Conservation (phyloP, 2,329 filamentous ascomycete genomes). For the Xylaria sp. region DNA sequence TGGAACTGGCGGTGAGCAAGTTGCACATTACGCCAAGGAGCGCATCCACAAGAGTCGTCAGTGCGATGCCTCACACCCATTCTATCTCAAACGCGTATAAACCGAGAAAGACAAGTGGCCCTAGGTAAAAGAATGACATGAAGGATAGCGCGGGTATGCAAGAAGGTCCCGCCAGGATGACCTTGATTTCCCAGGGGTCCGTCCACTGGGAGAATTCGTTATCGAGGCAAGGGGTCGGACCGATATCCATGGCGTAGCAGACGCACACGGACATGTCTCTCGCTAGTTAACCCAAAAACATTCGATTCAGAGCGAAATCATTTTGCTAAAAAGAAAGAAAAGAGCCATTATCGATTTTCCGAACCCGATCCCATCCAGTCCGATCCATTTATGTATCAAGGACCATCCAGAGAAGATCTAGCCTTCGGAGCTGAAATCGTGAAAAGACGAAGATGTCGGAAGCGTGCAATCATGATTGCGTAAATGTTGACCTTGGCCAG, state of each 20-base stretch:
- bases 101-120: constrained; percentile 41
- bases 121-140: constrained; percentile 44
- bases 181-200: constrained; percentile 42
- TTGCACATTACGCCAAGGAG: constrained; percentile 26
- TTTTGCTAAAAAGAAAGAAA: constrained; percentile 43
- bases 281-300: constrained; percentile 37
- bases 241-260: constrained; percentile 40
- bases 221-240: constrained; percentile 31
- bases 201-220: constrained; percentile 37
- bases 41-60: constrained; percentile 49
- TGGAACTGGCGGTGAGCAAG: constrained; percentile 37
- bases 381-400: constrained; percentile 45
- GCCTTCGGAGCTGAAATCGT: constrained; percentile 44
- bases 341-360: constrained; percentile 45
- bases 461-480: constrained; percentile 49
- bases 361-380: constrained; percentile 41
- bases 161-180: constrained; percentile 38
- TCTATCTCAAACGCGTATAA: constrained; percentile 45
- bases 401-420: constrained; percentile 46
- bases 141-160: constrained; percentile 46
- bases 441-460: constrained; percentile 47
- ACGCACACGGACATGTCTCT: constrained; percentile 31
- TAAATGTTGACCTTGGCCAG: constrained; percentile 36
- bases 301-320: constrained; percentile 40
- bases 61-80: constrained; percentile 44